phyloP scores from a whole-genome alignment of 345 rosid genomes.

The Odontarrhena argentea region DNA sequence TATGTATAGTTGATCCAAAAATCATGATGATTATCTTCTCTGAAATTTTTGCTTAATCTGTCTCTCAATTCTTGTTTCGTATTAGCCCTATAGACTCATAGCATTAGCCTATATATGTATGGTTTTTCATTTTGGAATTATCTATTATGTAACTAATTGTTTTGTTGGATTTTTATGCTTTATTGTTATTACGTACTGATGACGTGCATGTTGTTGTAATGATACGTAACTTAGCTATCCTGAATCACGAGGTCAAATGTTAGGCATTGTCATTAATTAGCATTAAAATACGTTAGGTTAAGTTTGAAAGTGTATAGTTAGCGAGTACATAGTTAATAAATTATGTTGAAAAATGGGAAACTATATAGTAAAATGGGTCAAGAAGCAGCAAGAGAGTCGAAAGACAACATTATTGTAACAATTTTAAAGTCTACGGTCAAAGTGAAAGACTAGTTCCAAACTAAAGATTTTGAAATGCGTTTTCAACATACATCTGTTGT shows the following conservation, averaged over 20 bases:
- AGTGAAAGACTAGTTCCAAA: slow-evolving; percentile 30
- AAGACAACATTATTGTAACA: slow-evolving; percentile 33
- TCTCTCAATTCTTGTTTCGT: slow-evolving; percentile 19
- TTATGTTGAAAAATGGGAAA: slow-evolving; percentile 14
- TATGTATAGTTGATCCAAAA: slow-evolving; percentile 27
- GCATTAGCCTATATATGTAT: slow-evolving; percentile 23
- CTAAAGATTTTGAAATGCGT: slow-evolving; percentile 28
- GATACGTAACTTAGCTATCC: slow-evolving; percentile 13
- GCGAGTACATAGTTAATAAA: slow-evolving; percentile 17
- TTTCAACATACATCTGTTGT: slow-evolving; percentile 7
- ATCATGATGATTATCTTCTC: slow-evolving; percentile 37
- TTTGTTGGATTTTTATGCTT: neutral
- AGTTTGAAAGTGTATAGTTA: slow-evolving; percentile 32
- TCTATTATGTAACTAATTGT: neutral
- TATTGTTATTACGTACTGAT: slow-evolving; percentile 13
- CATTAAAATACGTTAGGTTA: slow-evolving; percentile 36
- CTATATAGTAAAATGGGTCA: slow-evolving; percentile 9
- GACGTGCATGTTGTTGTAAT: slow-evolving; percentile 22
- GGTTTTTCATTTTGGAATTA: slow-evolving; percentile 17
- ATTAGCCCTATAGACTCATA: slow-evolving; percentile 17
- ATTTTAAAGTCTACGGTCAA: slow-evolving; percentile 38
- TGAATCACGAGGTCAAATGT: slow-evolving; percentile 33
- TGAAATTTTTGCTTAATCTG: slow-evolving; percentile 34
- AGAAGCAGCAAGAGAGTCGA: slow-evolving; percentile 28
- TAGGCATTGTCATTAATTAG: slow-evolving; percentile 37